Evolutionary conservation across 495 filamentous ascomycete genomes (phyloP), one percentile per base, ranked within the genome.

Genomic region (Annulohypoxylon stygium): DNA sequence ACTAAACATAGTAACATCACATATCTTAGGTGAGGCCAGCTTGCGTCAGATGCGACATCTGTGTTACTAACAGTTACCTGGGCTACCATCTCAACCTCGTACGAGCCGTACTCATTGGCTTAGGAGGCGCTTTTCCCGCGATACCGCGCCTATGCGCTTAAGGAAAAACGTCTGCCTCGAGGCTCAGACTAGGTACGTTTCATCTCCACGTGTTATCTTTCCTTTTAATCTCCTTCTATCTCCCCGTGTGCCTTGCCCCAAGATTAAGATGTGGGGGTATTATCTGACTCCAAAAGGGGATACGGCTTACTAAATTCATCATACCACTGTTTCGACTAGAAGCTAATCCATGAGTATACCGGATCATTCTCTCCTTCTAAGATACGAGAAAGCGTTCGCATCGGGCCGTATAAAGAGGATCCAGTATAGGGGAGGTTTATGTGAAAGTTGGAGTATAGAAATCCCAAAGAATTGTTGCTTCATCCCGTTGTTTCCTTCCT

Each of bases 1-100:
- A 43, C 66, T 62, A 69, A 62, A 60, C 59, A 69, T 69, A 61
- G 66, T 43, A 55, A 69, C 23, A 61, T 26, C 20, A 11, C 12
- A 6, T 12, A 5, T 63, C 30, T 16, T 25, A 41, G 11, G 14
- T 18, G 18, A 67, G 8, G 55, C n/a, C 8, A 50, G 39, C 18
- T 48, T 39, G 65, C 45, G 55, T 48, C 45, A 61, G 41, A 67
- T 43, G 47, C 45, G 16, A 14, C 20, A 61, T 9, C 18, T 30
- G 43, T 23, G 8, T 25, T 20, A 23, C 47, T 48, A 12, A 12
- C 8, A 58, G 16, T 14, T 58, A 41, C 54, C 26, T 16, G 18
- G 43, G 14, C 26, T 30, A 25, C 18, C 26, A 30, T 10, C 39
- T 50, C 12, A 26, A 48, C 54, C 39, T 26, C 30, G 30, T 30